Percentiles rank a stretch among this genome's conserved stretches.
Conservation (phyloP, 2,329 filamentous ascomycete species). For the Epichloe typhina region DNA sequence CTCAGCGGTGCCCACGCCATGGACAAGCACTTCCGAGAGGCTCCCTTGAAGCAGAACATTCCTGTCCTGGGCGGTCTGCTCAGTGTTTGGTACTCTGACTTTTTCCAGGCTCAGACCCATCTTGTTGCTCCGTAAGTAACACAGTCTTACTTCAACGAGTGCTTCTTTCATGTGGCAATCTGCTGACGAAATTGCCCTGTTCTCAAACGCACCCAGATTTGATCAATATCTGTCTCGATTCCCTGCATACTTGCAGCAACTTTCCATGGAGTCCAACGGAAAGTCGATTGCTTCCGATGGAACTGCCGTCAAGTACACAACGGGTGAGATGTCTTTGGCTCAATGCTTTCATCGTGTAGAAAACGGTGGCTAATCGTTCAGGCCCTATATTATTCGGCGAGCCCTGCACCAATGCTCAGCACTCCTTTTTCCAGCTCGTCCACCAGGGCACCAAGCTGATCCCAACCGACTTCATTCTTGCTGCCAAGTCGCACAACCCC, state of each 20-base stretch:
- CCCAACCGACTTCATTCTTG: constrained; percentile 94
- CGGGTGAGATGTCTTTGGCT: constrained; percentile 34
- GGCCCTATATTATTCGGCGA: constrained; percentile 91
- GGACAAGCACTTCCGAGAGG: constrained; percentile 94
- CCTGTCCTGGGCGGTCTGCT: constrained; percentile 82
- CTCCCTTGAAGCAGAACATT: constrained; percentile 89
- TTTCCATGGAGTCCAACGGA: constrained; percentile 99
- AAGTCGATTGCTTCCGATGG: constrained; percentile 89
- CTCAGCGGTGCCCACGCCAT: constrained; percentile 88
- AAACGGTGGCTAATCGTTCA: constrained; percentile 8
- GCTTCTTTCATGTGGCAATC: not conserved
- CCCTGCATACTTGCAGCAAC: constrained; percentile 95
- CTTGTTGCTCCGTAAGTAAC: constrained; percentile 75
- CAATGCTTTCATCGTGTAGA: not conserved
- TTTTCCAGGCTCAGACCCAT: constrained; percentile 98
- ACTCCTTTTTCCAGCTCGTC: constrained; percentile 99
- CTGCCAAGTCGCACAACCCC: constrained; percentile 93
- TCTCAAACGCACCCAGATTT: constrained; percentile 42
- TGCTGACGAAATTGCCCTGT: not conserved
- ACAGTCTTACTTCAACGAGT: not conserved
- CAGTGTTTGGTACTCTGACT: constrained; percentile 98
- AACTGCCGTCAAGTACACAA: constrained; percentile 92
- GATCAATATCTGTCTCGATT: constrained; percentile 99
- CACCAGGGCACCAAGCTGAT: constrained; percentile 99
- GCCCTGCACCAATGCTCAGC: constrained; percentile 96